Conservation (phyloP, 768 basidiomycete species). For the Neoboletus magnificus region DNA sequence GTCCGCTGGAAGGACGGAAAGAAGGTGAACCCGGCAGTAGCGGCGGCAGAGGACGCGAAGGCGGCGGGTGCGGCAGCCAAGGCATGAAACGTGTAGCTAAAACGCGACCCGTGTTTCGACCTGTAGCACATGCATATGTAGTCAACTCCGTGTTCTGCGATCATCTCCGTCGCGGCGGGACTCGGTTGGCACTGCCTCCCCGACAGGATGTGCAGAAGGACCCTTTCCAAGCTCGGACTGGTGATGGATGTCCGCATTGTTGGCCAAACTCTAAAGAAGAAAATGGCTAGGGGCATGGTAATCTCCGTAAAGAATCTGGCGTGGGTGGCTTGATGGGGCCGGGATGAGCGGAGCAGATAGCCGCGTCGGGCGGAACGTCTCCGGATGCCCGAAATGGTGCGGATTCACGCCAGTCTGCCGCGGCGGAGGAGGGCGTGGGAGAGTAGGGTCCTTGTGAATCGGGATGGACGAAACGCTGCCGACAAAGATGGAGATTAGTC, state of each 20-base stretch:
- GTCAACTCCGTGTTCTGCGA: not conserved
- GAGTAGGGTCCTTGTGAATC: conserved; percentile 18
- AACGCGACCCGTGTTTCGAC: conserved; percentile 1
- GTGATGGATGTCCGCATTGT: no score
- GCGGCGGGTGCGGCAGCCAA: conserved; percentile 50
- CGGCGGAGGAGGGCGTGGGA: conserved; percentile 6
- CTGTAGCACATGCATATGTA: not conserved
- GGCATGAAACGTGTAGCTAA: conserved; percentile 37
- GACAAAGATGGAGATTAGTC: conserved; percentile 22
- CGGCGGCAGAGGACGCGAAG: conserved; percentile 87
- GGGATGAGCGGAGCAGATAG: conserved; percentile 13
- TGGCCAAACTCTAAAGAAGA: not conserved
- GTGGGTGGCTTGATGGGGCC: conserved; percentile 5
- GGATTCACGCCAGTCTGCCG: conserved; percentile 14
- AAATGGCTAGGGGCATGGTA: not conserved
- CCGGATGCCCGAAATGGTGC: conserved; percentile 12
- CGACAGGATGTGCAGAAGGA: not conserved
- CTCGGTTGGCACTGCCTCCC: not conserved
- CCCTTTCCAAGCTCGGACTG: no score
- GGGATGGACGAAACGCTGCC: conserved; percentile 6
- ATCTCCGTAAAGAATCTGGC: not conserved
- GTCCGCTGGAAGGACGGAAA: conserved; percentile 94
- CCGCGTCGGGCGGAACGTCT: conserved; percentile 26
- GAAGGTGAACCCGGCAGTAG: conserved; percentile 95
- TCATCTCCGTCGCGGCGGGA: not conserved